Base-by-base conservation (phyloP, 2,329 filamentous ascomycete species). In the Xylogone sp. region DNA sequence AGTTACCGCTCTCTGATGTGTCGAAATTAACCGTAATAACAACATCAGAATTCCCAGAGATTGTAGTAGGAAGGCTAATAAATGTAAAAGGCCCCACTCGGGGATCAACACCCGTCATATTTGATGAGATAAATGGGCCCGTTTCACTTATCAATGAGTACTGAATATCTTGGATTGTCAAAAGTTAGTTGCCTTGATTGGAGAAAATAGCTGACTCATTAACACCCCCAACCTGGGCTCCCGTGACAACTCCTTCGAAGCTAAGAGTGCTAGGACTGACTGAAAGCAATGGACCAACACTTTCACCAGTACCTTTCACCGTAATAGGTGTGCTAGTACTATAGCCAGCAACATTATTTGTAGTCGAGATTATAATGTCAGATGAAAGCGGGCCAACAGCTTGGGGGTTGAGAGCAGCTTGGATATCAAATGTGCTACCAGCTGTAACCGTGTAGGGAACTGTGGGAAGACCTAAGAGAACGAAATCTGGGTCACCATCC, bases 171-270 rank as follows among this genome's bases (percentile, higher is more conserved):
- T 63, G 62, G 3, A 83, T 69, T 0, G 69, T 71, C 2, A 83
- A 67, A 0, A 62, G 50, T 0, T 67, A 62, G 48, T 76, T 75
- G 22, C 81, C 81, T 4, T 71, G 62, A 55, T 83, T 83, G 53
- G 65, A 66, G 39, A 82, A 64, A 1, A 79, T 63, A 2, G 76
- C 63, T 0, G 70, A 73, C 55, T 81, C 70, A 3, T 68, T 64
- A 1, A 69, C 63, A 1, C 69, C 72, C 2, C 67, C 64, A 5
- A 64, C 50, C 3, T 69, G 65, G 0, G 69, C 61, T 0, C 75
- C 76, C 1, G 73, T 69, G 22, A 83, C 71, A 2, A 79, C 68
- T 10, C 74, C 71, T 3, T 70, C 68, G 56, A 83, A 83, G 0
- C 73, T 71, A 3, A 83, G 56, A 0, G 69, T 69, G 7, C 71